Base-by-base conservation (phyloP, 768 basidiomycete genomes). In the Thelephora aurantiotincta region DNA sequence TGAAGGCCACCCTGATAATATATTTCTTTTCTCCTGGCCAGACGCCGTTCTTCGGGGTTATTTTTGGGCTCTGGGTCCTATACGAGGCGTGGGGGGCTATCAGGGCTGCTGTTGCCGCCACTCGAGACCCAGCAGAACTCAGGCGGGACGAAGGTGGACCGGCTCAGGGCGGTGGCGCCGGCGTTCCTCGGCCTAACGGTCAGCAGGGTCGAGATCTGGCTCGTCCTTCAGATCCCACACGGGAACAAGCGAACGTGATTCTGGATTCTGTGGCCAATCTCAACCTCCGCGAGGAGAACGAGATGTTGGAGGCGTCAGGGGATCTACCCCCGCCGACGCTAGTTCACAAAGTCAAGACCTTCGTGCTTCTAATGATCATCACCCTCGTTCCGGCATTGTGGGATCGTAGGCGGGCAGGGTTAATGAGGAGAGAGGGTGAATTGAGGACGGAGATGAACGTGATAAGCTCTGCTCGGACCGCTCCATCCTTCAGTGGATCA, bases 21-120 rank as follows among this genome's bases (percentile, higher is more conserved):
- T 87, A 86, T 61, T 84, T 87, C 60, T 78, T 87, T 55, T 78
- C 80, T 3, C 84, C 84, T 0, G 72, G 80, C 6, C 71, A 80
- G 53, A 82, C 82, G 48, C 84, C 84, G 5, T 58, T 86, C 16
- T 73, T 86, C 50, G 80, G 77, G 33, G 53, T 82, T 35, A 63
- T 85, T 48, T 70, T 87, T 26, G 62, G 78, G 19, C 73, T 68
- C 2, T 86, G 81, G 81, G 74, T 83, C 60, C 48, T 80, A 20
- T 87, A 82, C 58, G 84, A 87, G 60, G 76, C 81, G 33, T 84
- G 81, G 81, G 73, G 72, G 45, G 78, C 79, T 20, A 71, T 86
- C 49, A 71, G 78, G 35, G 70, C 61, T 30, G 63, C 66, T 36
- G 51, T 72, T 18, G 52, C 63, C 62, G 54, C 61, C 33, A 69